phyloP scores from a whole-genome alignment of 192 early-diverging fungal genomes.

The Backusella liffmaniae region DNA sequence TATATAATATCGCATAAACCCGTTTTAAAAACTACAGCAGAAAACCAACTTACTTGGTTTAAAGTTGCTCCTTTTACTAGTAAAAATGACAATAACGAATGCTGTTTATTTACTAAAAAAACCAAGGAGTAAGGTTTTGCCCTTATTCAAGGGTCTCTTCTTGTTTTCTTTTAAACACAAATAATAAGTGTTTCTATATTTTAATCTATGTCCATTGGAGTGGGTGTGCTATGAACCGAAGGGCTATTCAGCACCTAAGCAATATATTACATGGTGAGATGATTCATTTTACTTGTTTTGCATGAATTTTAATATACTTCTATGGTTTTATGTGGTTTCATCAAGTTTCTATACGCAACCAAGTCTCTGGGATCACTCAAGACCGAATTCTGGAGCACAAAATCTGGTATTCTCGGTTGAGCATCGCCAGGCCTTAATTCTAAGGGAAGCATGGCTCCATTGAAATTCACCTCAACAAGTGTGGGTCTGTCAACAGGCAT shows the following conservation, averaged over 20 bases:
- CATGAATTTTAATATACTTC: not conserved
- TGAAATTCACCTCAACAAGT: not conserved
- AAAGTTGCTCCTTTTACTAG: no score
- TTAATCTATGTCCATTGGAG: not conserved
- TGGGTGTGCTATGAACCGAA: not conserved
- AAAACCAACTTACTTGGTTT: no score
- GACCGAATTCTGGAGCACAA: constrained; percentile 19
- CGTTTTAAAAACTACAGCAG: no score
- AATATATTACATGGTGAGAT: not conserved
- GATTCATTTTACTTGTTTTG: not conserved
- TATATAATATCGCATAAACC: no score
- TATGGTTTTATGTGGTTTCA: not conserved
- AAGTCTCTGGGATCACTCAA: not conserved
- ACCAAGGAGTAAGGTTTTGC: no score
- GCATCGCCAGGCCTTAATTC: constrained; percentile 27
- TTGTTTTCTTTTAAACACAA: not conserved
- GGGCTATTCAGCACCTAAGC: not conserved
- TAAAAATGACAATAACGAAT: no score
- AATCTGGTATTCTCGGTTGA: constrained; percentile 32
- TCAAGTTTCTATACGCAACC: not conserved
- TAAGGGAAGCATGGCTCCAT: constrained; percentile 18
- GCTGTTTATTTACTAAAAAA: no score
- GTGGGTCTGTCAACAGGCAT: not conserved
- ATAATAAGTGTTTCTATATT: no score
- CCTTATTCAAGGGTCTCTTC: not conserved